Percentiles rank a stretch among this genome's conserved stretches.
phyloP scores from a whole-genome alignment of 352 stramenopile genomes.

The Phytophthora lateralis region DNA sequence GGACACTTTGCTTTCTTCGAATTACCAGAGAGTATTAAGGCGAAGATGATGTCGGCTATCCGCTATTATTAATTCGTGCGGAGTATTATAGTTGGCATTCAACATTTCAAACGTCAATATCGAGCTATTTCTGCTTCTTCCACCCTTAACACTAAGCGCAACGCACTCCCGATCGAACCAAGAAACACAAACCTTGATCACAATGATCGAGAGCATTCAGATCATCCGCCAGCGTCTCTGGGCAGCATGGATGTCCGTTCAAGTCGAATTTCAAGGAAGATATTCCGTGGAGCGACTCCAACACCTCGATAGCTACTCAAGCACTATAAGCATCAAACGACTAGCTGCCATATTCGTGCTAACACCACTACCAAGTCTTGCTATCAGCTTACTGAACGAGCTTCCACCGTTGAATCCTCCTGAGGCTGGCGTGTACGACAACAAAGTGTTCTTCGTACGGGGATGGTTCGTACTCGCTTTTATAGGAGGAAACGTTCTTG shows the following conservation, averaged over 20 bases:
- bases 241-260: slow-evolving; percentile 21
- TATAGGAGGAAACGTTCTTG: slow-evolving; percentile 17
- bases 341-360: slow-evolving; percentile 12
- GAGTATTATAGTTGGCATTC: no score
- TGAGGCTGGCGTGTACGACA: slow-evolving; percentile 20
- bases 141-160: neutral
- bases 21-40: no score
- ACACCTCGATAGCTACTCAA: slow-evolving; percentile 9
- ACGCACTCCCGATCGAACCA: neutral
- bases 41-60: no score
- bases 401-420: slow-evolving; percentile 15
- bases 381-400: slow-evolving; percentile 24
- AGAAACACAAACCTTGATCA: neutral
- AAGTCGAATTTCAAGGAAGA: slow-evolving; percentile 38
- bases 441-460: slow-evolving; percentile 22
- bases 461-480: slow-evolving; percentile 20
- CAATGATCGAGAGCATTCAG: slow-evolving; percentile 5
- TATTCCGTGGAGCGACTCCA: slow-evolving; percentile 34
- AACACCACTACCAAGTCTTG: slow-evolving; percentile 23
- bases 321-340: slow-evolving; percentile 1
- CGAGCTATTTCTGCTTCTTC: neutral
- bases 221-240: slow-evolving; percentile 1
- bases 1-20: no score
- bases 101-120: no score
- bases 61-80: no score